Percentiles rank a stretch among this genome's conserved stretches.
Evolutionary conservation across 2,329 filamentous ascomycete genomes (phyloP).

Genomic region (Ascochyta pisi): DNA sequence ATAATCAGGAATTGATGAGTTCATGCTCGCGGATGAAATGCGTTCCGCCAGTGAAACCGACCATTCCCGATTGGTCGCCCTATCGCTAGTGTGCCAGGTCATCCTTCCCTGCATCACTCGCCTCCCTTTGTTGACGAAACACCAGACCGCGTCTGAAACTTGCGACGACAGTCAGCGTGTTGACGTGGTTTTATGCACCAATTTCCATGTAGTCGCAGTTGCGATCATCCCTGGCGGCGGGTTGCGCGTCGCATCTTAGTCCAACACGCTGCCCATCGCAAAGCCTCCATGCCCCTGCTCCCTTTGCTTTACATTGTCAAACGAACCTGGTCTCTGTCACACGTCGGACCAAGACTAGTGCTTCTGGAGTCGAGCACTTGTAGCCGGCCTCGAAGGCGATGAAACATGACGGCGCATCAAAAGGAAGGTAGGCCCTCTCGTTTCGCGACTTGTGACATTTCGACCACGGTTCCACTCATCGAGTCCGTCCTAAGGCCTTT

Average conservation of each 20-base stretch:
- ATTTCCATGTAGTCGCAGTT: constrained; percentile 10
- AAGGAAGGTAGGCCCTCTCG: constrained; percentile 11
- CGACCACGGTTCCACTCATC: constrained; percentile 1
- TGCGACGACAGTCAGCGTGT: constrained; percentile 4
- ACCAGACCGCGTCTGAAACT: constrained; percentile 14
- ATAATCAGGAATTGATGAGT: constrained; percentile 1
- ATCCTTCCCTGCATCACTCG: constrained; percentile 9
- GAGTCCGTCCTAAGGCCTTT: constrained; percentile 7
- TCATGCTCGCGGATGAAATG: constrained; percentile 8
- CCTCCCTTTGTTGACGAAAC: constrained; percentile 13
- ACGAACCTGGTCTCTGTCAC: constrained; percentile 16
- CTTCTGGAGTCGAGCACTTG: constrained; percentile 1
- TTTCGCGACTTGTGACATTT: constrained; percentile 8
- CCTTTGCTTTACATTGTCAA: constrained; percentile 1
- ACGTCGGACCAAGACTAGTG: constrained; percentile 9
- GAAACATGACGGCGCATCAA: constrained; percentile 13
- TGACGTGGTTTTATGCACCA: constrained; percentile 15
- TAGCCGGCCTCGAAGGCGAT: constrained; percentile 8
- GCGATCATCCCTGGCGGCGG: constrained; percentile 6
- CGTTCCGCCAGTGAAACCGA: constrained; percentile 8
- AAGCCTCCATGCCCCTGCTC: constrained; percentile 9
- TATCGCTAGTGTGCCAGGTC: constrained; percentile 13
- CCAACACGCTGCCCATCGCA: constrained; percentile 3
- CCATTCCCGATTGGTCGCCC: constrained; percentile 9
- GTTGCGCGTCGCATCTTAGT: constrained; percentile 6